phyloP scores from a whole-genome alignment of 257 asterid genomes.

The Cordia subcordata region DNA sequence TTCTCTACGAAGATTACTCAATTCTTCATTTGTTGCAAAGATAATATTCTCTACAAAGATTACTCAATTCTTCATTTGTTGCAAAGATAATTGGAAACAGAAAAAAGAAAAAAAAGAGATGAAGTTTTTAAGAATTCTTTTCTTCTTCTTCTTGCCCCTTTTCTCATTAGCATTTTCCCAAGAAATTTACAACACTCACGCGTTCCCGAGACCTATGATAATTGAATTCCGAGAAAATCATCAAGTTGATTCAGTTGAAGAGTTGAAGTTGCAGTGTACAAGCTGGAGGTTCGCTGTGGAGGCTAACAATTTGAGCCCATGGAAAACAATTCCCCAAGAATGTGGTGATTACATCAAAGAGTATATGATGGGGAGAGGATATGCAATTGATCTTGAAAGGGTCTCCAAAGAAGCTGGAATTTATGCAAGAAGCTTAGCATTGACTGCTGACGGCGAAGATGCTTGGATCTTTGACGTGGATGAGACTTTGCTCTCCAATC shows the following conservation, averaged over 20 bases:
- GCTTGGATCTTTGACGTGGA: constrained; percentile 84
- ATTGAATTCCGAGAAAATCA: constrained; percentile 25
- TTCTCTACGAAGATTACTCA: too few relatives aligned
- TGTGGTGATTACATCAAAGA: constrained; percentile 65
- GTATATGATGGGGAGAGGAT: constrained; percentile 49
- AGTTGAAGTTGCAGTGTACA: constrained; percentile 40
- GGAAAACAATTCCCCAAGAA: constrained; percentile 59
- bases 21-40: too few relatives aligned
- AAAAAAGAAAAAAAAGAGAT: constrained; percentile 19
- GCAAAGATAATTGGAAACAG: neutral
- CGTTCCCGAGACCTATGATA: constrained; percentile 26
- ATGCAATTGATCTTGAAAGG: constrained; percentile 46
- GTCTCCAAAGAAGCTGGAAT: constrained; percentile 45
- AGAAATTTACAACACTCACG: constrained; percentile 17
- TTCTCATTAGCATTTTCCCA: constrained; percentile 21
- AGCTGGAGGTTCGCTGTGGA: constrained; percentile 89
- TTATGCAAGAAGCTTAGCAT: constrained; percentile 40
- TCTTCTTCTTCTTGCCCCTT: constrained; percentile 28
- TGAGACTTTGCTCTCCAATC: constrained; percentile 81
- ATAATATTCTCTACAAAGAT: neutral
- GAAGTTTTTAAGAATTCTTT: constrained; percentile 23
- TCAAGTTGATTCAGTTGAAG: constrained; percentile 23
- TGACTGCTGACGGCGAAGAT: constrained; percentile 46
- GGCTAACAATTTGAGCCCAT: constrained; percentile 70
- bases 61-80: too few relatives aligned